Base-by-base conservation (phyloP, 2,329 filamentous ascomycete genomes). In the Zymoseptoria passerinii region DNA sequence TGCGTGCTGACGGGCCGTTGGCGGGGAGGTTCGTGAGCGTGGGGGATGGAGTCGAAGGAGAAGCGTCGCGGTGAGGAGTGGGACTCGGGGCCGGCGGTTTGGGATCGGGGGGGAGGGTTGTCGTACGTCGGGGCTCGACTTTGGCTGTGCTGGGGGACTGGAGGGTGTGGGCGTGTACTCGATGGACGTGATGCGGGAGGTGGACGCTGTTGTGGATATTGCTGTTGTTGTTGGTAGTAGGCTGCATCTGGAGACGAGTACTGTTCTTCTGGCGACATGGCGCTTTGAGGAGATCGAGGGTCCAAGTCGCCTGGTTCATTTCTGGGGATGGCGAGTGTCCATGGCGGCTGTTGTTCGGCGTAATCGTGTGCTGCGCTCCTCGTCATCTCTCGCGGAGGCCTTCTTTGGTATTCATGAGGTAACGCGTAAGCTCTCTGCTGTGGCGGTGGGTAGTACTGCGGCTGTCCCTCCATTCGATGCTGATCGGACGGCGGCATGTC, bases 311-410 rank as follows among this genome's bases (percentile, higher is more conserved):
- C 28, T 29, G 13, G 23, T 29, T 40, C 56, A 48, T 51, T 58
- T 6, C 18, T 44, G 4, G 67, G 66, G 29, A 70, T n/a, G 7
- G 56, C 58, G 20, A 68, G 60, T 8, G 66, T 54, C 64, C 64
- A 71, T 5, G 68, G 67, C 1, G 65, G 66, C 54, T 70, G 68
- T 56, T 71, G 69, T 40, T 67, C 66, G 8, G 57, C 50, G 51
- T 69, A 66, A 23, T 65, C 61, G 28, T 61, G 61, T 1, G 66
- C 66, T 2, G 69, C 65, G 50, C 60, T 65, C 18, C 67, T 63
- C 10, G 63, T 63, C 27, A 63, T 57, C 28, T 65, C 63, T 16
- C 65, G 35, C 0, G 35, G 16, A n/a, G 35, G 35, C 16, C 35
- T n/a, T 16, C 16, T 44, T 0, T 13, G 10, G 13, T 44, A 16